A percentile compares a stretch with the other conserved stretches of the same genome.
These are phyloP conservation scores for Chlorophyllum brunneum DNA, from an alignment of 768 basidiomycete genomes.

Conservation along the genomic window DNA sequence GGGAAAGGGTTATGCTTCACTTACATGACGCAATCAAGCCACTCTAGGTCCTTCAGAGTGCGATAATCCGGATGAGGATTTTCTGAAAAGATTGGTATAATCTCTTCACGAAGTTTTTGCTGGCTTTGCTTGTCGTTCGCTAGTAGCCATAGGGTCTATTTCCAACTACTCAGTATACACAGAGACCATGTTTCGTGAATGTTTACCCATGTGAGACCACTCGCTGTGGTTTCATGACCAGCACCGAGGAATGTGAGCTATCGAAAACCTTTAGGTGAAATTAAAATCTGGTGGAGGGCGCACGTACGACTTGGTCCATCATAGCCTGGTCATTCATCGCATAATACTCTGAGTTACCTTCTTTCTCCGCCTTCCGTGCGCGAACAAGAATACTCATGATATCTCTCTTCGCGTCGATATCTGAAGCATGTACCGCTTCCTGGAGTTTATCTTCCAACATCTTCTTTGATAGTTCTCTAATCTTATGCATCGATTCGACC, in stretches of 20 bases:
- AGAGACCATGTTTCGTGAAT: no score
- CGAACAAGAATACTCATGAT: constrained; percentile 38
- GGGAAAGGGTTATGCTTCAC: constrained; percentile 3
- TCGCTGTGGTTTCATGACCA: constrained; percentile 43
- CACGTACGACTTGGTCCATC: constrained; percentile 35
- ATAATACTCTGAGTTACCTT: constrained; percentile 21
- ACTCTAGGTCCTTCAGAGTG: constrained; percentile 34
- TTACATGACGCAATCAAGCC: constrained; percentile 39
- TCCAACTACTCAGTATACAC: no score
- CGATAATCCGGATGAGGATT: constrained; percentile 34
- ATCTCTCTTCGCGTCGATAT: constrained; percentile 31
- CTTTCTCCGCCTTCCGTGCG: constrained; percentile 27
- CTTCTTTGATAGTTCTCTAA: constrained; percentile 27
- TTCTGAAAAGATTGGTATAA: constrained; percentile 32
- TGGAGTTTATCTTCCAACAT: constrained; percentile 30
- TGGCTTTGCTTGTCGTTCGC: constrained; percentile 48
- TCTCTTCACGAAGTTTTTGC: constrained; percentile 48
- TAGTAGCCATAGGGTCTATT: constrained; percentile 49
- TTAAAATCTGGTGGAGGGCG: neutral
- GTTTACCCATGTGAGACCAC: constrained; percentile 47
- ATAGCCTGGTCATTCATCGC: constrained; percentile 33
- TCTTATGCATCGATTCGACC: constrained; percentile 28
- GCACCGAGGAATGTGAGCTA: constrained; percentile 48
- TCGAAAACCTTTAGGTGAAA: neutral
- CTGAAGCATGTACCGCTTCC: constrained; percentile 24